These are phyloP conservation scores for Populus pruinosa DNA, from an alignment of 345 rosid genomes.

Conservation along the genomic window DNA sequence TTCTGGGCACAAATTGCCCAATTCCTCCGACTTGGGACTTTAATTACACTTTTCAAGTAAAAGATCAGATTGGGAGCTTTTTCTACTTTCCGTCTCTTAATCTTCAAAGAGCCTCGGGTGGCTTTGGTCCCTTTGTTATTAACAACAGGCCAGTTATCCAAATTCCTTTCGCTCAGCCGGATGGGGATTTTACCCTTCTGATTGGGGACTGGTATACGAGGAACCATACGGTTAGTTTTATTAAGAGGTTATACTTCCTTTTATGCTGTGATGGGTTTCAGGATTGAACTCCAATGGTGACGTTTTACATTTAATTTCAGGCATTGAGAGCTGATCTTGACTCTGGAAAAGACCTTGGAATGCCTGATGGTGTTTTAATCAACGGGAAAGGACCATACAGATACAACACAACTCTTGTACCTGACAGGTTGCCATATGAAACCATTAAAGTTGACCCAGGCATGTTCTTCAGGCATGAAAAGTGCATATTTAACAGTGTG, in stretches of 20 bases:
- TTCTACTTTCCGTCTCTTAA: constrained; percentile 80
- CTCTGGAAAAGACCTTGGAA: constrained; percentile 80
- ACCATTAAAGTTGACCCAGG: constrained; percentile 77
- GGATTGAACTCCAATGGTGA: constrained; percentile 6
- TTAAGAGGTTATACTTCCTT: not conserved
- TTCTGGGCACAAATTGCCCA: constrained; percentile 86
- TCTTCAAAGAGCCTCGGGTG: constrained; percentile 91
- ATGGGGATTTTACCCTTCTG: constrained; percentile 58
- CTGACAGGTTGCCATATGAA: constrained; percentile 71
- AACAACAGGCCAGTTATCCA: constrained; percentile 57
- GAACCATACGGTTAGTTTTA: constrained; percentile 66
- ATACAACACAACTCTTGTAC: constrained; percentile 68
- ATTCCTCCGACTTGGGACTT: constrained; percentile 59
- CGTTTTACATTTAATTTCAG: constrained; percentile 31
- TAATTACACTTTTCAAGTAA: constrained; percentile 85
- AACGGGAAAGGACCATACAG: constrained; percentile 90
- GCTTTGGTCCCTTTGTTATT: constrained; percentile 74
- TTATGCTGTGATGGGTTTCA: not conserved
- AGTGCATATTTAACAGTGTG: not conserved
- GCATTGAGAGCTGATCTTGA: constrained; percentile 66
- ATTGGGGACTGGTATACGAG: constrained; percentile 89
- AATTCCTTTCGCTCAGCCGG: constrained; percentile 78
- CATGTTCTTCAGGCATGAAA: constrained; percentile 8
- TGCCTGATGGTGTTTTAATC: constrained; percentile 96
- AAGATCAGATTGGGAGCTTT: constrained; percentile 95